These are phyloP conservation scores for Candida krabiensis DNA, from an alignment of 805 yeast genomes.

Conservation along the genomic window DNA sequence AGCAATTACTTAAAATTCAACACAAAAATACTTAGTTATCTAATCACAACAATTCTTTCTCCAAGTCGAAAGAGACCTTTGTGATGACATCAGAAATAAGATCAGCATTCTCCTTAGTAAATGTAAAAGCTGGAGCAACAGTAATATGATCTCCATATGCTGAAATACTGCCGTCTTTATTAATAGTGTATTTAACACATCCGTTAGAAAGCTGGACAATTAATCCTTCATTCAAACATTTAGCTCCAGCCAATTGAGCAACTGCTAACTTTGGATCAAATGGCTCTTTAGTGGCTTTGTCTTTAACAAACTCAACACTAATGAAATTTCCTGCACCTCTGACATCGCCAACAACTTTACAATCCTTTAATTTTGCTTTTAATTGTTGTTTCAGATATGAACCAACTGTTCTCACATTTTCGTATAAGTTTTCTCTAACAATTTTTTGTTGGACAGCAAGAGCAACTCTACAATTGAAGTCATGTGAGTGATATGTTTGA, in stretches of 20 bases:
- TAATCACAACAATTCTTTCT: too few species aligned
- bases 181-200: slow-evolving; percentile 20
- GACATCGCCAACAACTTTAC: slow-evolving; percentile 44
- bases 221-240: slow-evolving; percentile 10
- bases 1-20: too few species aligned
- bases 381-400: slow-evolving; percentile 39
- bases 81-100: too few species aligned
- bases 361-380: slow-evolving; percentile 23
- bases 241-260: slow-evolving; percentile 7
- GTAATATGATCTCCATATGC: slow-evolving; percentile 42
- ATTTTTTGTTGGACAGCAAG: slow-evolving; percentile 45
- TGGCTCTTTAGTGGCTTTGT: slow-evolving; percentile 44
- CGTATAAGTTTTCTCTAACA: slow-evolving; percentile 35
- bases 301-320: slow-evolving; percentile 49
- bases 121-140: slow-evolving; percentile 46
- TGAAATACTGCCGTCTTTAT: slow-evolving; percentile 27
- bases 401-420: slow-evolving; percentile 42
- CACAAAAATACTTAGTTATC: too few species aligned
- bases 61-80: too few species aligned
- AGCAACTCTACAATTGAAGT: slow-evolving; percentile 44
- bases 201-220: slow-evolving; percentile 18
- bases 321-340: slow-evolving; percentile 56
- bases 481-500: slow-evolving; percentile 50
- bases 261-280: slow-evolving; percentile 35
- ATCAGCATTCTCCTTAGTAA: slow-evolving; percentile 42